Percentiles rank a stretch among this genome's conserved stretches.
These are phyloP conservation scores for Penicillium robsamsonii DNA, from an alignment of 495 filamentous ascomycete genomes.

Conservation along the genomic window DNA sequence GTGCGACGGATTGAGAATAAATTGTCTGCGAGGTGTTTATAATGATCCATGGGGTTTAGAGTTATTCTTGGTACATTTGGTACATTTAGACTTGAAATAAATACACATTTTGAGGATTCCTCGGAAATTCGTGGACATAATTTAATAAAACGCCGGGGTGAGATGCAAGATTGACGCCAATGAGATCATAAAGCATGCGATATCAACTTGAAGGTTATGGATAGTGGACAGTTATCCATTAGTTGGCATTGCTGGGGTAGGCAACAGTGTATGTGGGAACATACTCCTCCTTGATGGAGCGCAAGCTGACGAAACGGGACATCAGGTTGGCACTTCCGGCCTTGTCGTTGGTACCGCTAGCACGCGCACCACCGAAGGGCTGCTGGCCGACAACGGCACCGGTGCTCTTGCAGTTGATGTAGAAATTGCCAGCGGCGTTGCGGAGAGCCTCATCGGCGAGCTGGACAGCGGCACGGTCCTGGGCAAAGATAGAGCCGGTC, in stretches of 20 bases:
- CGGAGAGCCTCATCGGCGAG: constrained; percentile 70
- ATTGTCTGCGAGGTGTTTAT: background rate
- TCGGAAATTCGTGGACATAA: constrained; percentile 8
- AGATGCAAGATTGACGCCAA: constrained; percentile 30
- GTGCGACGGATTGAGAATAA: constrained; percentile 21
- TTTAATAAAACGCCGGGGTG: constrained; percentile 21
- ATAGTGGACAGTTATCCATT: background rate
- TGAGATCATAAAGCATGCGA: constrained; percentile 27
- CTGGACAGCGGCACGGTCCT: constrained; percentile 64
- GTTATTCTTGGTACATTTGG: constrained; percentile 6
- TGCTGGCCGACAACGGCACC: constrained; percentile 92
- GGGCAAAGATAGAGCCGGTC: constrained; percentile 76
- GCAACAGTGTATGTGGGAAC: constrained; percentile 61
- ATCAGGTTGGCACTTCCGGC: constrained; percentile 76
- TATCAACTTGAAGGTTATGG: constrained; percentile 1
- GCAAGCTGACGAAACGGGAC: constrained; percentile 74
- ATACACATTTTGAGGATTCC: constrained; percentile 6
- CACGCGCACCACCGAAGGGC: constrained; percentile 82
- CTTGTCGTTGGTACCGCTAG: constrained; percentile 91
- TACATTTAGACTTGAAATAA: constrained; percentile 7
- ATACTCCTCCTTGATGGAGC: constrained; percentile 92
- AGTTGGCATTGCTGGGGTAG: constrained; percentile 74
- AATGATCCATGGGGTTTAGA: background rate
- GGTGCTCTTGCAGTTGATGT: constrained; percentile 91
- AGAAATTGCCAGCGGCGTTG: constrained; percentile 84